Evolutionary conservation across 805 yeast species (phyloP), one percentile per base, ranked within the genome.

Genomic region (Candida insectalens): DNA sequence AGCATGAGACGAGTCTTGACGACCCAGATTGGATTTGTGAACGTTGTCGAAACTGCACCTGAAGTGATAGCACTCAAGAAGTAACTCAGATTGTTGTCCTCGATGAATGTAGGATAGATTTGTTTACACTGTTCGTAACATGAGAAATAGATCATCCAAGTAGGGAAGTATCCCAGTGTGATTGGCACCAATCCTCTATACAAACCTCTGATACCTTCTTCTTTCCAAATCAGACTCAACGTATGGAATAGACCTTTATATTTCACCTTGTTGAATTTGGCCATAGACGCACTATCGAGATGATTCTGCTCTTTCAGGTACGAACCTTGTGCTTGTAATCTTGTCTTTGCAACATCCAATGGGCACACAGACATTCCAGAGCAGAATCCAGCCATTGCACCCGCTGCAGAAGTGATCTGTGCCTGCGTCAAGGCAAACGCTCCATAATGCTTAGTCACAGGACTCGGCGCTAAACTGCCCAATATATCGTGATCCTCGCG

Each of bases 21-120:
- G 29, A 92, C 97, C 98, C 98, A 92, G 10, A 89, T 83, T 8
- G 98, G 98, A 54, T 92, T 92, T 0, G 95, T 89, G 6, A 77
- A 55, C 8, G 84, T 65, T 1, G 97, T 82, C 2, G 95, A 82
- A 6, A 78, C 74, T 36, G 83, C 74, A 19, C 98, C 98, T 2
- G 97, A 95, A 4, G 84, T 71, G 32, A 89, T 68, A 1, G 98
- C 96, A 34, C 74, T 63, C 29, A 60, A 57, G 43, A 69, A 69
- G 47, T 71, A 75, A 34, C 56, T 55, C 23, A 53, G 13, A 19
- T 51, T 55, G 13, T 50, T 57, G 34, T 56, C 54, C 13, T 42
- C 34, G 3, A 47, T 42, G 12, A 38, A 18, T 8, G 32, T 30
- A 12, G 45, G 33, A 34, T 44, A 53, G 32, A 66, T 50, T 29